These are phyloP conservation scores for Westerdykella sp. DNA, from an alignment of 2,329 filamentous ascomycete genomes.

Conservation along the genomic window DNA sequence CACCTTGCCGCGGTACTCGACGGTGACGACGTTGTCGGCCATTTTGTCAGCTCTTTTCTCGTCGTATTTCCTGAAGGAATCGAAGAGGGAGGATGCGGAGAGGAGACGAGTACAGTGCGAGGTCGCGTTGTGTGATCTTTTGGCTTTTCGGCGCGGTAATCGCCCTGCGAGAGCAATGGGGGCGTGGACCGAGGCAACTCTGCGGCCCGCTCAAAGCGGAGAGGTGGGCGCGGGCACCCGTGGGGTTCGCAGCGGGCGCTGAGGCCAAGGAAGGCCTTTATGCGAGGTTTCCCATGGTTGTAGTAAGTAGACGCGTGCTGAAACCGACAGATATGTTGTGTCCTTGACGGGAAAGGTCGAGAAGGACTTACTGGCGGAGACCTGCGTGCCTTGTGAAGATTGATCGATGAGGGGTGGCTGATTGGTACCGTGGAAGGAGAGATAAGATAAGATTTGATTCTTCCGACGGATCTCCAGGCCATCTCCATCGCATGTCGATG, in stretches of 20 bases:
- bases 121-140: neutral
- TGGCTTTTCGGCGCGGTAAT: too few species aligned
- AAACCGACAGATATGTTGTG: too few species aligned
- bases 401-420: neutral
- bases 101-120: neutral
- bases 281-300: too few species aligned
- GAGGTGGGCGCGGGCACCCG: too few species aligned
- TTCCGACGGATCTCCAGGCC: conserved; percentile 16
- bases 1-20: conserved; percentile 62
- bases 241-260: too few species aligned
- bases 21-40: conserved; percentile 46
- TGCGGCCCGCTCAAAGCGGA: neutral
- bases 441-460: conserved; percentile 9
- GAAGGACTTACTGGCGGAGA: too few species aligned
- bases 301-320: too few species aligned
- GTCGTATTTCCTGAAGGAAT: neutral
- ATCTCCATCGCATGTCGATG: conserved; percentile 7
- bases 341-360: too few species aligned
- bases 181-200: conserved; percentile 17
- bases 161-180: conserved; percentile 7
- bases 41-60: conserved; percentile 17
- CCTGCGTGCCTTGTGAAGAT: too few species aligned
- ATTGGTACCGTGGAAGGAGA: neutral
- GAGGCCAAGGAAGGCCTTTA: too few species aligned
- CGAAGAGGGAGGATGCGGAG: neutral